Evolutionary conservation across 805 yeast genomes (phyloP).

Genomic region (Wickerhamiella galacta): DNA sequence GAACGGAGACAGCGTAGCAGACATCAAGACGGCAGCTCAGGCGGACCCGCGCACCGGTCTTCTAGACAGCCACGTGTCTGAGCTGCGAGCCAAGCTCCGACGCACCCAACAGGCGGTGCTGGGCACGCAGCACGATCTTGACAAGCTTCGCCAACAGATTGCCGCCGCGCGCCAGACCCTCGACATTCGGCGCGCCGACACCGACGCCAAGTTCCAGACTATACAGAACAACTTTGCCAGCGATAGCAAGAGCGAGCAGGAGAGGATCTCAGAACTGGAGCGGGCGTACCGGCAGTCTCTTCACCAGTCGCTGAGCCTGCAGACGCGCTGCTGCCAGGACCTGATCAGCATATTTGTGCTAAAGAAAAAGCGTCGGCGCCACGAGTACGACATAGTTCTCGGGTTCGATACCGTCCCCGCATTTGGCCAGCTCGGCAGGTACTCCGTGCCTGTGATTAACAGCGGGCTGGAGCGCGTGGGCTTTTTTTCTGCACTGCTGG

Average conservation of each 20-base stretch:
- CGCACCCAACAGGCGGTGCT: conserved; percentile 8
- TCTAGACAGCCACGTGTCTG: conserved; percentile 9
- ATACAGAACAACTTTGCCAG: not conserved
- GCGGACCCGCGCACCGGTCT: conserved; percentile 10
- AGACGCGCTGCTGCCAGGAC: conserved; percentile 13
- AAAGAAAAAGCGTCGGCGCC: conserved; percentile 11
- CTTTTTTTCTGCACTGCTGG: conserved; percentile 17
- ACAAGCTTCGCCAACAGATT: not conserved
- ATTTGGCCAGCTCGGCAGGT: conserved; percentile 16
- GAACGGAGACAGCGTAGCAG: not conserved
- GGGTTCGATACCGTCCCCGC: conserved; percentile 21
- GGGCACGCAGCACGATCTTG: not conserved
- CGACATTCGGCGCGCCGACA: not conserved
- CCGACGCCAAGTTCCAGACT: not conserved
- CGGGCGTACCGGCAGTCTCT: conserved; percentile 10
- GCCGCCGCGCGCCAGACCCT: not conserved
- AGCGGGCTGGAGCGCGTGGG: conserved; percentile 21
- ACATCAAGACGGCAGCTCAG: conserved; percentile 1
- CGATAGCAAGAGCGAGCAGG: not conserved
- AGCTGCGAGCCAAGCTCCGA: conserved; percentile 10
- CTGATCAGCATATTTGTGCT: conserved; percentile 13
- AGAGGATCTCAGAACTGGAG: conserved; percentile 7
- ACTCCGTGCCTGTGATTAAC: conserved; percentile 18
- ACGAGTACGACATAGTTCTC: conserved; percentile 18
- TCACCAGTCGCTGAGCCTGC: conserved; percentile 11